Conservation (phyloP, 768 basidiomycete species). For the Lactarius hengduanensis region DNA sequence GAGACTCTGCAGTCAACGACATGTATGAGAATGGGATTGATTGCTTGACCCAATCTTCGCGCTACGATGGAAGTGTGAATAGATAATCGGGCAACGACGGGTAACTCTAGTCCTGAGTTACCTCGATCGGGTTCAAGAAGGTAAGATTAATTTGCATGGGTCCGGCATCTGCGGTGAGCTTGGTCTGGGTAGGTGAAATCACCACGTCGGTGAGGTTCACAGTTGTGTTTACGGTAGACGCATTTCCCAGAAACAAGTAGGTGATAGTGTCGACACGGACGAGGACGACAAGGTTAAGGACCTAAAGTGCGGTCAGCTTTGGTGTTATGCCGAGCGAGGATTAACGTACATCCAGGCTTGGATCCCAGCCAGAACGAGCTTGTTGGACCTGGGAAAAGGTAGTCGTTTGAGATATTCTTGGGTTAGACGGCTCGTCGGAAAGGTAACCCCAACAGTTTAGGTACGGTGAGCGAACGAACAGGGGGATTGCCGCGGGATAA, state of each 20-base stretch:
- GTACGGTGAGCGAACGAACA: slow-evolving; percentile 33
- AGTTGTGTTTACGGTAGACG: neutral
- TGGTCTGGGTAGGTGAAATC: slow-evolving; percentile 40
- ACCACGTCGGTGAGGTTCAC: slow-evolving; percentile 29
- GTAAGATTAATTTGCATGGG: slow-evolving; percentile 39
- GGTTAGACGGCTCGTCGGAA: no score
- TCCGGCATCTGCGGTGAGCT: slow-evolving; percentile 37
- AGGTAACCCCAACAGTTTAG: slow-evolving; percentile 27
- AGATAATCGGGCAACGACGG: neutral
- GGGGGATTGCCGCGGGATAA: slow-evolving; percentile 25
- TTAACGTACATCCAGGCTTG: neutral
- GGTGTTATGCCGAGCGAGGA: neutral
- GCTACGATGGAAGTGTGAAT: slow-evolving; percentile 27
- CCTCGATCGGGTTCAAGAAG: slow-evolving; percentile 43
- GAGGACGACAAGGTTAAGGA: slow-evolving; percentile 14
- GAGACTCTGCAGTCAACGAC: slow-evolving; percentile 34
- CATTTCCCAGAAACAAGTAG: slow-evolving; percentile 27
- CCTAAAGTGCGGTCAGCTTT: neutral
- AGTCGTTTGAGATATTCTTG: no score
- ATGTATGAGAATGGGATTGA: slow-evolving; percentile 44
- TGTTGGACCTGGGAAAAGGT: neutral
- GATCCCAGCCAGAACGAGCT: neutral
- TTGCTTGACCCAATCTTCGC: slow-evolving; percentile 38
- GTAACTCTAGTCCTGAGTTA: slow-evolving; percentile 9
- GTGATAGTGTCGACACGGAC: slow-evolving; percentile 20